Base-by-base conservation (phyloP, 345 rosid species). In the Combretum micranthum region DNA sequence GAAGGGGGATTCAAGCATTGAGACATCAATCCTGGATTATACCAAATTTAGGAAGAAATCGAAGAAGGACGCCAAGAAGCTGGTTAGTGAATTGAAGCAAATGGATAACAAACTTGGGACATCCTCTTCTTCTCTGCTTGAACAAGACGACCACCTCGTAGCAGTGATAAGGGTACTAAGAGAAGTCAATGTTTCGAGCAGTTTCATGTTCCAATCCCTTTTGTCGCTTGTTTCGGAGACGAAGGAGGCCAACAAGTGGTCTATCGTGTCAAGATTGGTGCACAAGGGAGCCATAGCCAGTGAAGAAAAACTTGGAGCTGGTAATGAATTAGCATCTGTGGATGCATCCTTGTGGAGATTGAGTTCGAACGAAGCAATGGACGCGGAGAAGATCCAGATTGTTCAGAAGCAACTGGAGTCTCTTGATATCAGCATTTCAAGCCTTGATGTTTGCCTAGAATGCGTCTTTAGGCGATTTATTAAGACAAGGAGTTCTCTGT, bases 401-500 rank as follows among this genome's bases (percentile, higher is more conserved):
- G 53, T 66, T 3, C 75, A 62, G 37, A 69, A 63, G 59, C 79
- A 60, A 60, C 60, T 90, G 57, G 75, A 64, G 65, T 77, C 67
- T 12, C 51, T 83, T 58, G 94, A 79, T 60, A 42, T 43, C 18
- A 52, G 76, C 57, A 69, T 82, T 47, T 72, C 69, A 58, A 72
- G 68, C 19, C 61, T 85, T 18, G 96, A 85, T 62, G 76, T 64
- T 47, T 59, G 78, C 39, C 67, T 90, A 52, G 85, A 87, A 63
- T 47, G 76, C 20, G 51, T 80, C 54, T 80, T 80, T 55, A 82
- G 89, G 77, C 44, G 62, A 46, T 63, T 90, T 77, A 71, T 83
- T 8, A 81, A 79, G 70, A 60, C 87, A 57, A 77, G 96, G 64
- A 65, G 87, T 20, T 69, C 91, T 15, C 67, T 87, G 57, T 70